phyloP scores from a whole-genome alignment of 192 early-diverging fungal genomes.

The Mortierella hygrophila region DNA sequence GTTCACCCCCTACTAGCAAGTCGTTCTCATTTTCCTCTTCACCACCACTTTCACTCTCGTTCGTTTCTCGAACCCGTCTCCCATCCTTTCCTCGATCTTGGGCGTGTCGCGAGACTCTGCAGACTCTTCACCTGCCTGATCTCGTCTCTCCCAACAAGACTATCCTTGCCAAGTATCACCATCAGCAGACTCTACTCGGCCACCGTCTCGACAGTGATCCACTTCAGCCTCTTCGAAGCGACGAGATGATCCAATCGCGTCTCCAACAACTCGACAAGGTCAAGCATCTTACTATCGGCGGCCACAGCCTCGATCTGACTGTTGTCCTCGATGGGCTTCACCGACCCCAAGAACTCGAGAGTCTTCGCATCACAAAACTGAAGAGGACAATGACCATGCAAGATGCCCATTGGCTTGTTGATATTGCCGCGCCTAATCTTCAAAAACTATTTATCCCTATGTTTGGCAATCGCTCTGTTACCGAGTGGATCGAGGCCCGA shows the following conservation, averaged over 20 bases:
- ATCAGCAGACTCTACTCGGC: background rate
- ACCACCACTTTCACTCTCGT: background rate
- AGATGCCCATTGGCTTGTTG: slow-evolving; percentile 44
- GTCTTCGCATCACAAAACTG: slow-evolving; percentile 34
- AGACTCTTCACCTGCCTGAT: slow-evolving; percentile 27
- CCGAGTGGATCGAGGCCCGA: slow-evolving; percentile 29
- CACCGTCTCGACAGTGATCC: background rate
- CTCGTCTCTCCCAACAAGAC: slow-evolving; percentile 16
- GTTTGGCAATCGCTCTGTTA: slow-evolving; percentile 24
- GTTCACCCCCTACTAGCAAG: background rate
- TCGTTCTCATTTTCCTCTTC: background rate
- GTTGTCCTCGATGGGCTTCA: slow-evolving; percentile 8
- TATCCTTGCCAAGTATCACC: slow-evolving; percentile 11
- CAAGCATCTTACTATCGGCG: slow-evolving; percentile 33
- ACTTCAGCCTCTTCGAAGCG: background rate
- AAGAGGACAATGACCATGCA: slow-evolving; percentile 17
- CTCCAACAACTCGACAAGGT: slow-evolving; percentile 17
- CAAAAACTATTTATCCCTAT: slow-evolving; percentile 18
- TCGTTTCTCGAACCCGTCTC: background rate
- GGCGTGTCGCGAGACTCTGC: slow-evolving; percentile 30
- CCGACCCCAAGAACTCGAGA: slow-evolving; percentile 9
- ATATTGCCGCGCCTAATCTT: slow-evolving; percentile 20
- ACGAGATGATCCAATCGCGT: slow-evolving; percentile 33
- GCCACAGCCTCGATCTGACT: slow-evolving; percentile 18
- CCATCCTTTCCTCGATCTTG: slow-evolving; percentile 14